Percentiles rank a stretch among this genome's conserved stretches.
Evolutionary conservation across 1,284 basidiomycete species (phyloP).

Genomic region (Rhodotorula glutinis): DNA sequence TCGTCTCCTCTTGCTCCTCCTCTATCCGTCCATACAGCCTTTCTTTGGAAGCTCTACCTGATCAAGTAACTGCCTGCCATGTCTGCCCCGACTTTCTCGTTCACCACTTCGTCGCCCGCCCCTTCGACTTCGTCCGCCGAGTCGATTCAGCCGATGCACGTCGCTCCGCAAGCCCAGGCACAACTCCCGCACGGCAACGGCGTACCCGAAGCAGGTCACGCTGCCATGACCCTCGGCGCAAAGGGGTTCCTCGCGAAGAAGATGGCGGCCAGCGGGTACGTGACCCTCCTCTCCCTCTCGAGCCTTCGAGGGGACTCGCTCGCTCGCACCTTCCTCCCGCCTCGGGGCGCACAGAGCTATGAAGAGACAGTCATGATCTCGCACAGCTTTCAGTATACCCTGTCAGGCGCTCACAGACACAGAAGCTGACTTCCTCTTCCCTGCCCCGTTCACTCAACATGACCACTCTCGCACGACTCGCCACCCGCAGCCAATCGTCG

Average conservation of each 20-base stretch:
- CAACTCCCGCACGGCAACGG: conserved; percentile 30
- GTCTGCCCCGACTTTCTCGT: conserved; percentile 18
- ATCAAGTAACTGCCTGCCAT: not conserved
- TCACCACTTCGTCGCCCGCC: conserved; percentile 24
- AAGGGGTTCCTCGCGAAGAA: conserved; percentile 40
- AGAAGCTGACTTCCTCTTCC: not conserved
- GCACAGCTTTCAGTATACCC: no score
- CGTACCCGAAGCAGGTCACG: conserved; percentile 21
- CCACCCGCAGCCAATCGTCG: conserved; percentile 22
- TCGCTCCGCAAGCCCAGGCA: conserved; percentile 10
- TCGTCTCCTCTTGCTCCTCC: not conserved
- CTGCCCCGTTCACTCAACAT: not conserved
- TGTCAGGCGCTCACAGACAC: no score
- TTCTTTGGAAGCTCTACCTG: not conserved
- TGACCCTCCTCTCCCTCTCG: not conserved
- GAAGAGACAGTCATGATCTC: no score
- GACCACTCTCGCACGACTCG: not conserved
- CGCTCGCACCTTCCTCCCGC: no score
- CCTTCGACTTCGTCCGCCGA: conserved; percentile 17
- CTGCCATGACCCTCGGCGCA: conserved; percentile 31
- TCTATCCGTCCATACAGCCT: not conserved
- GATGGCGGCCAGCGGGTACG: conserved; percentile 37
- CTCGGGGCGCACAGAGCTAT: no score
- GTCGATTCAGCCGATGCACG: conserved; percentile 28
- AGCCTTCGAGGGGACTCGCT: no score